phyloP scores from a whole-genome alignment of 2,329 filamentous ascomycete species.

The Apiospora arundinis region DNA sequence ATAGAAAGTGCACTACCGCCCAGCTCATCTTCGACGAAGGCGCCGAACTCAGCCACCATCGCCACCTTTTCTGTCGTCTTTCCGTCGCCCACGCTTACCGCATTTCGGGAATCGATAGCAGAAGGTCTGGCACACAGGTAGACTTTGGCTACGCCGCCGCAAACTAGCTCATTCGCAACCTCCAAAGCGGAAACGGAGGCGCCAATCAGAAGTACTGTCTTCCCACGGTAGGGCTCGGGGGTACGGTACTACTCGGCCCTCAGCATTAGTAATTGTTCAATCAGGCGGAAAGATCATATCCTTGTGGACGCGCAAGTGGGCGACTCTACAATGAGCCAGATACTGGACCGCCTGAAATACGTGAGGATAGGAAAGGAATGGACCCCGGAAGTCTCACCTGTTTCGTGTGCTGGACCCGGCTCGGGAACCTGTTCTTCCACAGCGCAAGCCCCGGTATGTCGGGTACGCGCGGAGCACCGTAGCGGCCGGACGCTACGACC shows the following conservation, averaged over 20 bases:
- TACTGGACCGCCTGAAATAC: constrained; percentile 76
- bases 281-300: constrained; percentile 40
- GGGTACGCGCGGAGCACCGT: constrained; percentile 67
- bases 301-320: constrained; percentile 51
- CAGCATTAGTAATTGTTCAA: constrained; percentile 49
- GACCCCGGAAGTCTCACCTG: constrained; percentile 58
- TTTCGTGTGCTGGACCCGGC: constrained; percentile 71
- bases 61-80: constrained; percentile 57
- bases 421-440: constrained; percentile 62
- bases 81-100: constrained; percentile 57
- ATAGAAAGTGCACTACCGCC: neutral
- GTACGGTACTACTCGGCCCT: constrained; percentile 59
- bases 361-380: constrained; percentile 56
- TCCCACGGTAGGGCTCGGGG: constrained; percentile 61
- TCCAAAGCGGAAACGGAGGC: constrained; percentile 53
- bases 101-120: constrained; percentile 18
- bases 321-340: neutral
- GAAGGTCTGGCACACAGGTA: constrained; percentile 57
- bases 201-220: constrained; percentile 60
- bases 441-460: constrained; percentile 61
- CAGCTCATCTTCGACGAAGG: constrained; percentile 39
- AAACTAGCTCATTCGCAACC: constrained; percentile 46
- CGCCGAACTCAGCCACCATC: constrained; percentile 54
- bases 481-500: constrained; percentile 71
- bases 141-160: constrained; percentile 44